phyloP scores from a whole-genome alignment of 106 monocot genomes.

The Cymbidium sinense region DNA sequence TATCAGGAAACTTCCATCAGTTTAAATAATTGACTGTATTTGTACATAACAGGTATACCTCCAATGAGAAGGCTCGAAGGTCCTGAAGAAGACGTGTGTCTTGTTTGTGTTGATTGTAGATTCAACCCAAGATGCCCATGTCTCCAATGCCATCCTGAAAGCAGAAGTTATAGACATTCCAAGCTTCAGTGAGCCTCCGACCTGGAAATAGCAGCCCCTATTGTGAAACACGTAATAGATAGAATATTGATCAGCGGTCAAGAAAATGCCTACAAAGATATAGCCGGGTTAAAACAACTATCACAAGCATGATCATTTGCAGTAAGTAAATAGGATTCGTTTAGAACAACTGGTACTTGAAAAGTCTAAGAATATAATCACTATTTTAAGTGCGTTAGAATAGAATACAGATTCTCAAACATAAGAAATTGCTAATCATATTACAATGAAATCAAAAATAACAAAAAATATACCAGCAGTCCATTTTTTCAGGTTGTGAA shows the following conservation, averaged over 20 bases:
- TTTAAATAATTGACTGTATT: not conserved
- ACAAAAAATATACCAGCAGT: not conserved
- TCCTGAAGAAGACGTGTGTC: constrained; percentile 89
- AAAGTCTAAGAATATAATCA: not conserved
- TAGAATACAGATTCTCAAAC: not conserved
- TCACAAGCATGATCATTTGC: not conserved
- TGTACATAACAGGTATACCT: constrained; percentile 40
- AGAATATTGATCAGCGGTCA: constrained; percentile 6
- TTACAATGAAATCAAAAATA: not conserved
- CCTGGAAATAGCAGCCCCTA: constrained; percentile 99
- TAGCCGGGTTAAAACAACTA: not conserved
- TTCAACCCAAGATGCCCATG: constrained; percentile 87
- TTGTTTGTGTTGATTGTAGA: constrained; percentile 49
- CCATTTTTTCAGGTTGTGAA: not conserved
- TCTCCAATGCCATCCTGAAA: constrained; percentile 64
- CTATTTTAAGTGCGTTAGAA: not conserved
- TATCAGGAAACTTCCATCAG: not conserved
- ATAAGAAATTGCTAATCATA: constrained; percentile 1
- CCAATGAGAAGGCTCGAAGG: constrained; percentile 98
- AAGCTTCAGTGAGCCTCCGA: constrained; percentile 57
- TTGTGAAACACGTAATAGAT: constrained; percentile 14
- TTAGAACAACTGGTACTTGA: not conserved
- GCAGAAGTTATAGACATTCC: constrained; percentile 77
- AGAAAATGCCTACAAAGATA: not conserved
- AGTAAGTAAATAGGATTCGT: not conserved